phyloP scores from a whole-genome alignment of 2,329 filamentous ascomycete species.

The Calycina marina region DNA sequence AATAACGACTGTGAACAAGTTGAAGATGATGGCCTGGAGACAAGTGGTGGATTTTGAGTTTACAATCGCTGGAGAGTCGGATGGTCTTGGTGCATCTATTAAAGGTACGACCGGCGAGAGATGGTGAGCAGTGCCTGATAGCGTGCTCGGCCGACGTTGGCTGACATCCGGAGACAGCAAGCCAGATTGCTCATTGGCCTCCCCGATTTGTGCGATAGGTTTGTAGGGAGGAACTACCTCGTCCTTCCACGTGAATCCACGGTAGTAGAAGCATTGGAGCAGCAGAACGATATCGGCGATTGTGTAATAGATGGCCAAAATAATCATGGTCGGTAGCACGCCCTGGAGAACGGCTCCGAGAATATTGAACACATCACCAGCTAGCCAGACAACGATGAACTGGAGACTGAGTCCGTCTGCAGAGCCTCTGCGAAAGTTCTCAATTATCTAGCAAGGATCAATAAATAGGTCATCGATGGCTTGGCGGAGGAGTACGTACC shows the following conservation, averaged over 20 bases:
- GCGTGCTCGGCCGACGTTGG: constrained; percentile 34
- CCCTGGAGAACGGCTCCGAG: constrained; percentile 82
- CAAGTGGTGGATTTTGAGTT: constrained; percentile 31
- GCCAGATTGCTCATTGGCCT: constrained; percentile 37
- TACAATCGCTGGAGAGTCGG: constrained; percentile 27
- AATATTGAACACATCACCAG: constrained; percentile 94
- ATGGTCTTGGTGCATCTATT: constrained; percentile 33
- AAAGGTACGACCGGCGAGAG: constrained; percentile 76
- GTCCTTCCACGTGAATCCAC: constrained; percentile 59
- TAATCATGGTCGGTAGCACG: constrained; percentile 89
- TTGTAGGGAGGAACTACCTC: constrained; percentile 31
- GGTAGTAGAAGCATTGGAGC: constrained; percentile 88
- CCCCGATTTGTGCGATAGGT: constrained; percentile 23
- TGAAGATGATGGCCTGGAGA: constrained; percentile 52
- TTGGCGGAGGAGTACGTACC: no score
- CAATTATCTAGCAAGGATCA: no score
- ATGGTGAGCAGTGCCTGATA: constrained; percentile 48
- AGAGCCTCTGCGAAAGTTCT: constrained; percentile 76
- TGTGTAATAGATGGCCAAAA: constrained; percentile 88
- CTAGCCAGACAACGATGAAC: constrained; percentile 86
- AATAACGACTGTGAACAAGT: constrained; percentile 59
- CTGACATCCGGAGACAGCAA: constrained; percentile 31
- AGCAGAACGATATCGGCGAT: constrained; percentile 81
- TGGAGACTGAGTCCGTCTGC: constrained; percentile 81
- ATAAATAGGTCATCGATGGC: no score